Evolutionary conservation across 129 eudicot genomes (phyloP).

Genomic region (Sambucus nigra): DNA sequence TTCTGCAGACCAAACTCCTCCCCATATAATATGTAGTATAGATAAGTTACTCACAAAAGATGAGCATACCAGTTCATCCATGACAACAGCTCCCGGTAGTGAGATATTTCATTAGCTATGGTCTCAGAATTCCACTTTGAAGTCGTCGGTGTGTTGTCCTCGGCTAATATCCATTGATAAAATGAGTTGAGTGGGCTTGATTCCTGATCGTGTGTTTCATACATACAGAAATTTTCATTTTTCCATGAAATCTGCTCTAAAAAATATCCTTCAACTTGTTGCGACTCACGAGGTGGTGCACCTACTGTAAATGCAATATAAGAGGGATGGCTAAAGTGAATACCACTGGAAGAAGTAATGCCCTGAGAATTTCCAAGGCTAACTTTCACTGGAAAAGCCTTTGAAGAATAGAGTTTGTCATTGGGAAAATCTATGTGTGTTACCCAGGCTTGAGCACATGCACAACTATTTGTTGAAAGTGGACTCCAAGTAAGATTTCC

Average conservation of each 20-base stretch:
- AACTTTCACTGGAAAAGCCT: conserved; percentile 41
- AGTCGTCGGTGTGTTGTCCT: conserved; percentile 22
- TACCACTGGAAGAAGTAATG: conserved; percentile 48
- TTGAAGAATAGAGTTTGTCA: conserved; percentile 24
- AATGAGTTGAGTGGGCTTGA: conserved; percentile 17
- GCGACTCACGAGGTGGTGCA: conserved; percentile 24
- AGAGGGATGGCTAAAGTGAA: conserved; percentile 27
- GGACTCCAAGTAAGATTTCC: conserved; percentile 54
- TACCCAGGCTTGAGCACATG: conserved; percentile 61
- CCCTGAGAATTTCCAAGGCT: conserved; percentile 36
- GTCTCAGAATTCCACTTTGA: conserved; percentile 48
- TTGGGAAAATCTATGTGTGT: conserved; percentile 39
- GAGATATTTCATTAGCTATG: conserved; percentile 54
- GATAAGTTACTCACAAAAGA: neutral
- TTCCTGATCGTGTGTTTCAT: conserved; percentile 24
- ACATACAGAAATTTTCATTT: conserved; percentile 33
- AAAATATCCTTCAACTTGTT: conserved; percentile 18
- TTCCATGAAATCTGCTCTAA: conserved; percentile 33
- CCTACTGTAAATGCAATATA: conserved; percentile 35
- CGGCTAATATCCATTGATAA: conserved; percentile 19
- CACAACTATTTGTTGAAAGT: conserved; percentile 42
- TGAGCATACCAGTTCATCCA: conserved; percentile 51
- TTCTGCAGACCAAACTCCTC: no score
- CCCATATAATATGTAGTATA: neutral
- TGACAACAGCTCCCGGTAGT: conserved; percentile 54